These are phyloP conservation scores for Myriangium duriaei DNA, from an alignment of 2,329 filamentous ascomycete genomes.

Conservation along the genomic window DNA sequence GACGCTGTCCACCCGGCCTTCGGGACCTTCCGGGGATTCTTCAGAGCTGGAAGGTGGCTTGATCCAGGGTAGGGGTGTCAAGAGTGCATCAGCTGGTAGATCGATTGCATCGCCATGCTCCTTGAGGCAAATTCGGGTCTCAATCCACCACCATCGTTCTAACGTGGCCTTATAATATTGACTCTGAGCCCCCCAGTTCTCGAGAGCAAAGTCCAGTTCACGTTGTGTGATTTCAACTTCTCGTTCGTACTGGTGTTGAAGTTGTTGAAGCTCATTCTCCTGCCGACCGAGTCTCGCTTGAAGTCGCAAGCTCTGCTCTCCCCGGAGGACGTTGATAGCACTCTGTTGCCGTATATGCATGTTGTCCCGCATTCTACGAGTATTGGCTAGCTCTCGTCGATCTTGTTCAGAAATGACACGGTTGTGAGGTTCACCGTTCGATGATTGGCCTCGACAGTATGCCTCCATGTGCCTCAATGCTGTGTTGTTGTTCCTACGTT, in stretches of 20 bases:
- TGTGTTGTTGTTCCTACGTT: slow-evolving; percentile 31
- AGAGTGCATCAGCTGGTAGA: neutral
- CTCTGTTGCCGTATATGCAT: slow-evolving; percentile 31
- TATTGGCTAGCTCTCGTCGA: slow-evolving; percentile 29
- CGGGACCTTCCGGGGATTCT: no score
- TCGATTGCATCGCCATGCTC: slow-evolving; percentile 3
- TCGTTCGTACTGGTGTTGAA: slow-evolving; percentile 23
- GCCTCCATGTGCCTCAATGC: slow-evolving; percentile 37
- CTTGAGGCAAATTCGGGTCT: slow-evolving; percentile 12
- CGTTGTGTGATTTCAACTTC: slow-evolving; percentile 15
- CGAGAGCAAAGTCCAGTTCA: slow-evolving; percentile 6
- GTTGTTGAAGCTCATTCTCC: slow-evolving; percentile 26
- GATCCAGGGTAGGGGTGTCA: slow-evolving; percentile 2
- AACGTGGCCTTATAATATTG: slow-evolving; percentile 4
- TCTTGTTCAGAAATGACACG: slow-evolving; percentile 33
- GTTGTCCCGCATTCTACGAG: slow-evolving; percentile 25
- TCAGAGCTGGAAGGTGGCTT: slow-evolving; percentile 1
- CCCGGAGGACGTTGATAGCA: slow-evolving; percentile 35
- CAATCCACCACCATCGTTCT: slow-evolving; percentile 12
- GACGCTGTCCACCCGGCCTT: no score
- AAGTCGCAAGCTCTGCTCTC: slow-evolving; percentile 30
- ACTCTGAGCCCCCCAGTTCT: slow-evolving; percentile 6
- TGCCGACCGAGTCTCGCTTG: slow-evolving; percentile 26
- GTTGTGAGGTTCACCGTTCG: slow-evolving; percentile 19
- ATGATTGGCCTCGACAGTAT: slow-evolving; percentile 30